Base-by-base conservation (phyloP, 2,329 filamentous ascomycete species). In the Aspergillus novofumigatus region DNA sequence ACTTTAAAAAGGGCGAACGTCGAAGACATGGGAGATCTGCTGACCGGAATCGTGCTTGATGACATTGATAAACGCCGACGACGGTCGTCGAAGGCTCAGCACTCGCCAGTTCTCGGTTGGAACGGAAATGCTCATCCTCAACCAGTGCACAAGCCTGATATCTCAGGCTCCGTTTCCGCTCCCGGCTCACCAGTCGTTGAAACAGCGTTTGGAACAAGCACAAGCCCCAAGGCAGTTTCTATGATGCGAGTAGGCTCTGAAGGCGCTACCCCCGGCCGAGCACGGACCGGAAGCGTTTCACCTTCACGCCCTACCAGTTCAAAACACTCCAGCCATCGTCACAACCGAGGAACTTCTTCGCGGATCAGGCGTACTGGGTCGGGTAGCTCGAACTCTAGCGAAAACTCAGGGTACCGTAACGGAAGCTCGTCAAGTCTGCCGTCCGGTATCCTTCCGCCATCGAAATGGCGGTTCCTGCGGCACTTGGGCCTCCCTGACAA, bases 401-500 rank as follows among this genome's bases (percentile, higher is more conserved):
- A 77, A 14, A 77, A 79, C 41, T 84, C 83, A 8, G 77, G 76
- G 45, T 80, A 80, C 58, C 74, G 73, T 35, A 77, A 80, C 61
- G 86, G 87, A 49, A 95, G 92, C 75, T 86, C 89, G 17, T 88
- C 89, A 1, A 96, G 94, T 65, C 80, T 96, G 1, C 77, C 93
- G 51, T 80, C 84, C 14, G 87, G 87, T 42, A 82, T 88, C 58
- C 80, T 97, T 17, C 91, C 92, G 45, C 78, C 90, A 0, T 90
- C 88, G 1, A 97, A 97, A 75, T 99, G 94, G 94, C 87, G 93
- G 56, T 96, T 97, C 74, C 77, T 99, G 67, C 88, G 90, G 69
- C 93, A 97, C 75, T 81, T 99, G 45, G 94, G 92, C 70, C 79
- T 99, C 53, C 87, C 93, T 5, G 94, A 97, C 70, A 99, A 97